Percentiles rank a stretch among this genome's conserved stretches.
These are phyloP conservation scores for Eucalyptus tenuipes DNA, from an alignment of 345 rosid genomes.

Conservation along the genomic window DNA sequence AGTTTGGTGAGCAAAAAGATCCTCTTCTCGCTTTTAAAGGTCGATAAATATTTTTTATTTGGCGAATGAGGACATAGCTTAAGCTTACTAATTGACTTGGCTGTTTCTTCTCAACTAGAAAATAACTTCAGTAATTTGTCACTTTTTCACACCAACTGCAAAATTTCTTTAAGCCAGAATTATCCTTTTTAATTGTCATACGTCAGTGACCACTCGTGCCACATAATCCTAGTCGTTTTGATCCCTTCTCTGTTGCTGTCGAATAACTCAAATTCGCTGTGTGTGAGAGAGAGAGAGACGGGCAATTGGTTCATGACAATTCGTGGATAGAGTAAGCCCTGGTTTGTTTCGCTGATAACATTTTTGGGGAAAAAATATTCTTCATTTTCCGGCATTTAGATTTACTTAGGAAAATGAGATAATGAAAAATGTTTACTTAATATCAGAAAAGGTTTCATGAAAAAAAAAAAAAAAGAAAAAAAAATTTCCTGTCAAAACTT, in stretches of 20 bases:
- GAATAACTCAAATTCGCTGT: neutral
- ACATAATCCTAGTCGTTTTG: neutral
- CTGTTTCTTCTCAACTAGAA: neutral
- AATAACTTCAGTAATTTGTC: neutral
- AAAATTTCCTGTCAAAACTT: accelerated
- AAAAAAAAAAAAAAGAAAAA: no score
- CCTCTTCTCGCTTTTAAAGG: neutral
- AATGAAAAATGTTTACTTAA: neutral
- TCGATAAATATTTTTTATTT: neutral
- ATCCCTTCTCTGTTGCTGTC: neutral
- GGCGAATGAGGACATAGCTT: neutral
- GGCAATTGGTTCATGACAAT: neutral
- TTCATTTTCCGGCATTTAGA: neutral
- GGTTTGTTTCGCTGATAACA: neutral
- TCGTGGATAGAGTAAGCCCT: neutral
- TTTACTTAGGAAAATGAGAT: neutral
- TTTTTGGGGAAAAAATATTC: neutral
- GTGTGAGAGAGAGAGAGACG: neutral
- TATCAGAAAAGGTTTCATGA: neutral
- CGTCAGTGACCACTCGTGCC: neutral
- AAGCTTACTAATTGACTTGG: neutral
- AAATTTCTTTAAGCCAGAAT: neutral
- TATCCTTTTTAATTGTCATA: neutral
- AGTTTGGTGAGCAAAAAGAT: neutral
- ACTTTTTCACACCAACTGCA: neutral